A percentile compares a stretch with the other conserved stretches of the same genome.
Conservation (phyloP, 192 early-diverging fungal genomes). For the Powellomyces hirtus region DNA sequence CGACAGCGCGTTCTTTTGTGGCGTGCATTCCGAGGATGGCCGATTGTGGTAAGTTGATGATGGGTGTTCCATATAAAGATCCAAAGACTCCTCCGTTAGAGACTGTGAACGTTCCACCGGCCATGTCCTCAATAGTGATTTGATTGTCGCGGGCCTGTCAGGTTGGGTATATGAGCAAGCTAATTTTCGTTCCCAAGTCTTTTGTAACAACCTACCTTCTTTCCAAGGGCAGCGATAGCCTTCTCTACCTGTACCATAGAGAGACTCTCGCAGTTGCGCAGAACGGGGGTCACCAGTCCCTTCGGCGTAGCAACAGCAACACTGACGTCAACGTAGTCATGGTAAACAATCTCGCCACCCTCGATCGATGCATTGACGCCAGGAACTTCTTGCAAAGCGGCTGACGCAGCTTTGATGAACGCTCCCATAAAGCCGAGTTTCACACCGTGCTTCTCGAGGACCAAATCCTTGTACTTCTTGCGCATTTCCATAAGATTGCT, state of each 20-base stretch:
- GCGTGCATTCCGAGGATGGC: conserved; percentile 99
- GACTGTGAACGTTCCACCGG: conserved; percentile 98
- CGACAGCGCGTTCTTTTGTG: conserved; percentile 94
- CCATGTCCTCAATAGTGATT: conserved; percentile 97
- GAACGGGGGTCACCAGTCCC: conserved; percentile 95
- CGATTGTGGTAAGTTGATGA: conserved; percentile 96
- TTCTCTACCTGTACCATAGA: conserved; percentile 89
- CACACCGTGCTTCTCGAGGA: conserved; percentile 90
- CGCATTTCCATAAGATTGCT: conserved; percentile 89
- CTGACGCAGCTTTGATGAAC: conserved; percentile 88
- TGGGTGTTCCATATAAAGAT: conserved; percentile 95
- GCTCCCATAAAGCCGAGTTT: conserved; percentile 99
- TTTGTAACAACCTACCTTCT: conserved; percentile 53
- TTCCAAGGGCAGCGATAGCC: conserved; percentile 82
- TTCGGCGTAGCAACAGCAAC: conserved; percentile 98
- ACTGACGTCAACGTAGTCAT: conserved; percentile 91
- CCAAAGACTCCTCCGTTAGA: conserved; percentile 99
- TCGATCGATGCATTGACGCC: conserved; percentile 94
- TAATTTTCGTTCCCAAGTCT: background rate
- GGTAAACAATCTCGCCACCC: conserved; percentile 86
- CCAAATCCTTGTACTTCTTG: conserved; percentile 88
- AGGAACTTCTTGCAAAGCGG: conserved; percentile 86
- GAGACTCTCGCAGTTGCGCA: conserved; percentile 88
- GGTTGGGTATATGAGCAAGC: background rate
- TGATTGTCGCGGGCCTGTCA: conserved; percentile 87